Conservation (phyloP, 108 stramenopile genomes). For the Schizochytrium sp. region DNA sequence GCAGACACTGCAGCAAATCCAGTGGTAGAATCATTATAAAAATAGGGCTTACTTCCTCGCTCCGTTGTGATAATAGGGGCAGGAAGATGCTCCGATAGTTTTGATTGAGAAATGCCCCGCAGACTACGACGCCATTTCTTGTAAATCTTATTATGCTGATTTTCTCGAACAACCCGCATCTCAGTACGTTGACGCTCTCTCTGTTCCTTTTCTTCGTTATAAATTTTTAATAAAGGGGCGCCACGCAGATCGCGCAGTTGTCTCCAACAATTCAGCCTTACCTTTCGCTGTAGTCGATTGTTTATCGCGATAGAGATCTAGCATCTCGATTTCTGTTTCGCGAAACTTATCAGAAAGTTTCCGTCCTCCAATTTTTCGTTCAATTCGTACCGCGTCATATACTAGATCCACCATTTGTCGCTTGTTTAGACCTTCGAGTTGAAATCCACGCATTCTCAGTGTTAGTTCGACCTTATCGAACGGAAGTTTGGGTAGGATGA, state of each 20-base stretch:
- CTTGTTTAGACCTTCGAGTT: constrained; percentile 74
- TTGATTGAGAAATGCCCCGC: not conserved
- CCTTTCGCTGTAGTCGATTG: constrained; percentile 49
- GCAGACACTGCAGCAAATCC: constrained; percentile 64
- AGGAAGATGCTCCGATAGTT: not conserved
- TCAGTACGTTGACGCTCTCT: constrained; percentile 28
- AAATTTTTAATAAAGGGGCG: constrained; percentile 72
- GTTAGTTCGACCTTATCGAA: constrained; percentile 69
- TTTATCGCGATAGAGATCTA: constrained; percentile 76
- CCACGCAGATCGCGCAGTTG: constrained; percentile 75
- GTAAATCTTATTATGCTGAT: constrained; percentile 66
- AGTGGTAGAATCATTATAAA: not conserved
- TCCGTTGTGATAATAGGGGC: constrained; percentile 13
- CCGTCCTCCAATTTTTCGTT: not conserved
- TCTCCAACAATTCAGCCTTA: constrained; percentile 66
- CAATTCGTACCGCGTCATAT: constrained; percentile 30
- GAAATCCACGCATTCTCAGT: constrained; percentile 76
- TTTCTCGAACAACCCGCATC: constrained; percentile 62
- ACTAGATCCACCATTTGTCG: constrained; percentile 24
- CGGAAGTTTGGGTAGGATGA: constrained; percentile 62
- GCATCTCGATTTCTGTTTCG: constrained; percentile 77
- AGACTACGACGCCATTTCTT: constrained; percentile 71
- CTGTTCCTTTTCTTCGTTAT: constrained; percentile 71
- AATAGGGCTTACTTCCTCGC: not conserved
- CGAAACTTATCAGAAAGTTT: constrained; percentile 71